phyloP scores from a whole-genome alignment of 257 asterid species.

The Scutellaria minor region DNA sequence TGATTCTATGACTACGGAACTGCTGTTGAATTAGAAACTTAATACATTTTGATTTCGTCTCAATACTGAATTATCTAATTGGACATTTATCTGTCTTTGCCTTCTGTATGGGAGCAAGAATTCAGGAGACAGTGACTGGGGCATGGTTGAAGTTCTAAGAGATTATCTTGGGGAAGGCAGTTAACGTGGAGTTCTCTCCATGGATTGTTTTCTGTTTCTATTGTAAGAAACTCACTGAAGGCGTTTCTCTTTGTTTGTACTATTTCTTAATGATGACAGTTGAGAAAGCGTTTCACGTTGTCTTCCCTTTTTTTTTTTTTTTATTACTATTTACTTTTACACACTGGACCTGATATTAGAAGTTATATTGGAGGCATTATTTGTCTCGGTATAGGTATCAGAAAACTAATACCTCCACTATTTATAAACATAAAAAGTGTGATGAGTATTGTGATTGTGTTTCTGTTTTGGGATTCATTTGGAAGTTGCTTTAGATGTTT shows the following conservation, averaged over 20 bases:
- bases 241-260: slow-evolving; percentile 74
- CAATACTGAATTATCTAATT: slow-evolving; percentile 72
- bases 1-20: slow-evolving; percentile 78
- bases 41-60: slow-evolving; percentile 59
- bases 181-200: slow-evolving; percentile 81
- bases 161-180: slow-evolving; percentile 63
- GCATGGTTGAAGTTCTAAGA: slow-evolving; percentile 58
- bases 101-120: slow-evolving; percentile 67
- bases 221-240: slow-evolving; percentile 95
- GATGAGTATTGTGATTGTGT: slow-evolving; percentile 24
- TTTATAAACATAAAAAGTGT: slow-evolving; percentile 28
- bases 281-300: slow-evolving; percentile 46
- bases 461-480: slow-evolving; percentile 28
- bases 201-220: slow-evolving; percentile 95
- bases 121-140: slow-evolving; percentile 50
- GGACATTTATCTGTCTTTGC: slow-evolving; percentile 77
- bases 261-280: slow-evolving; percentile 63
- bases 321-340: slow-evolving; percentile 36
- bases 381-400: slow-evolving; percentile 39
- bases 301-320: slow-evolving; percentile 11
- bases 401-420: slow-evolving; percentile 37
- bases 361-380: slow-evolving; percentile 45
- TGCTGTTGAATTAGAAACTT: slow-evolving; percentile 75
- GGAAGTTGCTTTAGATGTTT: slow-evolving; percentile 34
- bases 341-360: slow-evolving; percentile 43